These are phyloP conservation scores for Leucosporidium scottii DNA, from an alignment of 768 basidiomycete species.

Conservation along the genomic window DNA sequence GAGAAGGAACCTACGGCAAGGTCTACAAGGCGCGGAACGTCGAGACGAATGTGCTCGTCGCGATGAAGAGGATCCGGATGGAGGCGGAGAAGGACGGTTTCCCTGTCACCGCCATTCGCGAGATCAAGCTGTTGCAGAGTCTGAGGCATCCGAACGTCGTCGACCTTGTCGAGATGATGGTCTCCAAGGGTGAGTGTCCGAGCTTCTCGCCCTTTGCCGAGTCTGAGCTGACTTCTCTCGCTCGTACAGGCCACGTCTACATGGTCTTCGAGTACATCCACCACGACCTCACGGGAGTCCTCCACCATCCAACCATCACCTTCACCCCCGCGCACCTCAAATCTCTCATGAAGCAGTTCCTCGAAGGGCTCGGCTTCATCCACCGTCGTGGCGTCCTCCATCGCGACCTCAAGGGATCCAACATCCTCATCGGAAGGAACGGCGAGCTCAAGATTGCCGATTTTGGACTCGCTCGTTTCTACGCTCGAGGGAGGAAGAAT, in stretches of 20 bases:
- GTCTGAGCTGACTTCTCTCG: constrained; percentile 9
- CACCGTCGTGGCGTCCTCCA: constrained; percentile 95
- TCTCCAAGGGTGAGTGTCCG: constrained; percentile 68
- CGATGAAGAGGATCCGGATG: constrained; percentile 95
- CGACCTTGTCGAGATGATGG: constrained; percentile 94
- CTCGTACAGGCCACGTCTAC: constrained; percentile 70
- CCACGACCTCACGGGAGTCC: constrained; percentile 89
- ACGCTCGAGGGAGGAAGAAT: constrained; percentile 75
- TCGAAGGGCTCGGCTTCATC: constrained; percentile 85
- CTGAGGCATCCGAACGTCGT: constrained; percentile 85
- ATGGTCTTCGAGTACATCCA: constrained; percentile 99
- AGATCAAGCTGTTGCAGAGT: constrained; percentile 93
- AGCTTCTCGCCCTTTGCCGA: constrained; percentile 7
- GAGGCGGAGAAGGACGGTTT: constrained; percentile 96
- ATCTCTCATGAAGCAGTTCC: constrained; percentile 92
- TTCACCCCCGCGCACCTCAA: constrained; percentile 87
- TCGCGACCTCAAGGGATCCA: constrained; percentile 97
- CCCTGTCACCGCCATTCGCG: constrained; percentile 96
- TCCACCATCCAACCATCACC: constrained; percentile 77
- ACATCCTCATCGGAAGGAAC: constrained; percentile 82
- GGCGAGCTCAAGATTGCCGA: constrained; percentile 95
- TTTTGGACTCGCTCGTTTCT: constrained; percentile 94
- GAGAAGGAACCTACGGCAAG: constrained; percentile 97
- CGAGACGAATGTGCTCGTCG: constrained; percentile 67
- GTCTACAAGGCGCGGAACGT: constrained; percentile 91